Percentiles rank a stretch among this genome's conserved stretches.
These are phyloP conservation scores for Penicillium sp. DNA, from an alignment of 2,329 filamentous ascomycete genomes.

Conservation along the genomic window DNA sequence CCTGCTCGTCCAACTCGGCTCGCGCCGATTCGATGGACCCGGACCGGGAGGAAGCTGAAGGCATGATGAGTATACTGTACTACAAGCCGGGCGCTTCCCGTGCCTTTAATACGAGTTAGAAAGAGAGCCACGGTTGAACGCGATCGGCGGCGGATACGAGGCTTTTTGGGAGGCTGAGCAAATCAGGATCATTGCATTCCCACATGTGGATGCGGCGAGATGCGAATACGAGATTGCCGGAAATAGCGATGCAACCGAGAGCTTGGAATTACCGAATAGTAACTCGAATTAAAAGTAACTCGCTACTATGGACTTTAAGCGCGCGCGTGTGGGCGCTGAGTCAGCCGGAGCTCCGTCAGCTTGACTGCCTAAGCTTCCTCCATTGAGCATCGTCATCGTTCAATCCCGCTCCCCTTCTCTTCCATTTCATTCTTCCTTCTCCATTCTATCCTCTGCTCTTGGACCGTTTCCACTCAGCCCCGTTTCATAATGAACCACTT, in stretches of 20 bases:
- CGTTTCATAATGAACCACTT: slow-evolving; percentile 60
- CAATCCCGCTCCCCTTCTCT: slow-evolving; percentile 10
- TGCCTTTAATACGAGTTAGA: neutral
- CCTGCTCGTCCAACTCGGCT: slow-evolving; percentile 3
- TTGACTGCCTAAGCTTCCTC: slow-evolving; percentile 34
- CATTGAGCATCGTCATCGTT: slow-evolving; percentile 18
- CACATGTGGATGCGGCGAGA: neutral
- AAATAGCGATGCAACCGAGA: neutral
- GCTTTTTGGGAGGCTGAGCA: slow-evolving; percentile 5
- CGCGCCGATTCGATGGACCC: slow-evolving; percentile 10
- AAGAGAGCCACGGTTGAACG: neutral
- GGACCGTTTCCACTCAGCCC: neutral
- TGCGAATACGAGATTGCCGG: slow-evolving; percentile 2
- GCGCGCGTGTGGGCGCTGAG: slow-evolving; percentile 11
- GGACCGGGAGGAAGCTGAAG: slow-evolving; percentile 5
- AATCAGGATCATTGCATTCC: neutral
- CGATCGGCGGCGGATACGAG: slow-evolving; percentile 7
- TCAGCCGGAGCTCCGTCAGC: slow-evolving; percentile 37
- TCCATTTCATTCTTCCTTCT: neutral
- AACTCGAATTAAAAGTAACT: no score
- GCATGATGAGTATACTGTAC: slow-evolving; percentile 3
- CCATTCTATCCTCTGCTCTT: neutral
- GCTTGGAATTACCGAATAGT: no score
- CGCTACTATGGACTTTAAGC: neutral
- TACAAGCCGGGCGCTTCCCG: neutral